Base-by-base conservation (phyloP, 257 asterid genomes). In the Nicotiana noctiflora region DNA sequence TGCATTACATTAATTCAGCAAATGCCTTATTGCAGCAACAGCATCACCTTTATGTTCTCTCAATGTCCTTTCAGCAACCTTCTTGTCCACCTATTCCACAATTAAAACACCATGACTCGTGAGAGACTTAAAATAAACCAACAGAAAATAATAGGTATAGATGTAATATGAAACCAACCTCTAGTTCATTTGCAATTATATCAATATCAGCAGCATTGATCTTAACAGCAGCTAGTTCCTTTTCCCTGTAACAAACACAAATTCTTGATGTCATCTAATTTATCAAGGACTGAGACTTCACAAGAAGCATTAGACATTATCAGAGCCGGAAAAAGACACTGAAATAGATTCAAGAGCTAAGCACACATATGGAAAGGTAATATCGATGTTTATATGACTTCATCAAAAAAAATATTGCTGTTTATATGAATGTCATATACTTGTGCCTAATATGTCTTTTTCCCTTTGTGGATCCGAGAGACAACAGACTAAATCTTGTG, bases 1-100 rank as follows among this genome's bases (percentile, higher is more conserved):
- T 19, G 63, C 27, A 51, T 40, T 40, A 40, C 49, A 74, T 37
- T 25, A 74, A 60, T 90, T 84, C 74, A 95, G 97, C 90, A 95
- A 87, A 81, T 95, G 87, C 82, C 98, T 81, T 70, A 93, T 86
- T 85, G 99, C 97, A 77, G 99, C 97, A 80, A 95, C 97, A 57
- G 97, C 94, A 76, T 95, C 93, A 2, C 97, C 98, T 86, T 93
- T 95, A 87, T 93, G 97, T 87, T 93, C 97, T 6, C 98, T 94
- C 79, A 94, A 72, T 32, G 93, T 92, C 89, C 94, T 89, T 82
- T 95, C 98, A 13, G 98, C 97, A 56, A 92, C 91, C 84, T 95
- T 95, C 93, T 60, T 77, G 81, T 23, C 55, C 32, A 53, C 67
- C 66, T 77, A 21, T 77, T 44, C 15, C 52, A 9, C 9, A 32